Evolutionary conservation across 805 yeast genomes (phyloP).

Genomic region (Saturnispora saitoi): DNA sequence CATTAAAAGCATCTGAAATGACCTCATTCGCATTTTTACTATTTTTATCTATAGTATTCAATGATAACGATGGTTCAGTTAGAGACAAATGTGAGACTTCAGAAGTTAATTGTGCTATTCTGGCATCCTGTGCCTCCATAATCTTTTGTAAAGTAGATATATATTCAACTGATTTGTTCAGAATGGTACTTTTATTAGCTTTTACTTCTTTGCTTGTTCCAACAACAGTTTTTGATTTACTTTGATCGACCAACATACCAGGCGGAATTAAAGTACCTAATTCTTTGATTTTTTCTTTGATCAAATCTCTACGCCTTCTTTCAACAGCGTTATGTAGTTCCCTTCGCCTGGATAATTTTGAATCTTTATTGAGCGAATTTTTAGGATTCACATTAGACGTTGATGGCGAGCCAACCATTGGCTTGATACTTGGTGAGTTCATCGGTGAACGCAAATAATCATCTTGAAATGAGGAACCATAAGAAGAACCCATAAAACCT

Average conservation of each 20-base stretch:
- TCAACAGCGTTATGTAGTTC: constrained; percentile 95
- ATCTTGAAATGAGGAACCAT: constrained; percentile 29
- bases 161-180: constrained; percentile 74
- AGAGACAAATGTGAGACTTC: constrained; percentile 8
- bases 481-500: constrained; percentile 29
- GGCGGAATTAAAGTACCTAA: constrained; percentile 78
- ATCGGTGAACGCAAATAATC: constrained; percentile 27
- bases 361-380: constrained; percentile 45
- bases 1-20: neutral
- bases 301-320: constrained; percentile 81
- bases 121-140: constrained; percentile 43
- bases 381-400: constrained; percentile 30
- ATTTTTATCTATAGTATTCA: neutral
- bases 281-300: constrained; percentile 81
- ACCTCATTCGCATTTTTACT: constrained; percentile 2
- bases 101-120: constrained; percentile 33
- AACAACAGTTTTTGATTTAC: constrained; percentile 22
- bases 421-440: constrained; percentile 28
- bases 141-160: constrained; percentile 58
- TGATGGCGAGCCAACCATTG: constrained; percentile 28
- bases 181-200: constrained; percentile 75
- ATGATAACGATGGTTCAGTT: neutral
- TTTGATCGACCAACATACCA: constrained; percentile 40
- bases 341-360: constrained; percentile 65
- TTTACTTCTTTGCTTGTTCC: constrained; percentile 48